phyloP scores from a whole-genome alignment of 106 monocot genomes.

The Narthecium ossifragum region DNA sequence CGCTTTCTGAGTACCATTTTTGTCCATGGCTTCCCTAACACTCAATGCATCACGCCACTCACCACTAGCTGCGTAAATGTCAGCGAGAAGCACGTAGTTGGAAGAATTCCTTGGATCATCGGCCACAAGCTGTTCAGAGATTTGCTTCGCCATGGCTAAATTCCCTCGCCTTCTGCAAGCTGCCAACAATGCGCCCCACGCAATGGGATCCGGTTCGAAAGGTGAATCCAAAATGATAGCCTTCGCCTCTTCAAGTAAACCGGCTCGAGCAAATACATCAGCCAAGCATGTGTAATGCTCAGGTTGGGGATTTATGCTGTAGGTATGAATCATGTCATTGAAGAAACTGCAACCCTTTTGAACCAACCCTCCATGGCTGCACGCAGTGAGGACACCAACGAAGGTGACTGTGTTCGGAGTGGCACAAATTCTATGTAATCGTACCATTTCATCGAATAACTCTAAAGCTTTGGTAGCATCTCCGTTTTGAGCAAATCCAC shows the following conservation, averaged over 20 bases:
- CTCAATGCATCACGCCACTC: constrained; percentile 19
- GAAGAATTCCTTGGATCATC: constrained; percentile 11
- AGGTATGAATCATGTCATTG: constrained; percentile 14
- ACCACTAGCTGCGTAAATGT: constrained; percentile 2
- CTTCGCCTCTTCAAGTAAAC: constrained; percentile 20
- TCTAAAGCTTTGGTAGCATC: constrained; percentile 11
- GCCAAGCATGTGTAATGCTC: constrained; percentile 30
- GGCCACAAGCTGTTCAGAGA: not conserved
- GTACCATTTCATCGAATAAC: constrained; percentile 23
- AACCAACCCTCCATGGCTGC: constrained; percentile 25
- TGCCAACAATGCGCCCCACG: constrained; percentile 12
- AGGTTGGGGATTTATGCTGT: constrained; percentile 16
- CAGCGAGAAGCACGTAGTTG: constrained; percentile 19
- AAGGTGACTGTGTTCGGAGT: constrained; percentile 18
- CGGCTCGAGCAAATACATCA: constrained; percentile 16
- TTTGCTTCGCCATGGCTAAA: constrained; percentile 9
- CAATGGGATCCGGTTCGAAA: constrained; percentile 12
- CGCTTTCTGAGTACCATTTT: constrained; percentile 9
- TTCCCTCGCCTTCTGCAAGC: constrained; percentile 20
- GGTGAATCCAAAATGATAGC: constrained; percentile 8
- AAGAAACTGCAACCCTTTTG: constrained; percentile 13
- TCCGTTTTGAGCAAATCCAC: constrained; percentile 30
- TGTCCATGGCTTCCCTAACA: constrained; percentile 10
- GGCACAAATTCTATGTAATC: not conserved
- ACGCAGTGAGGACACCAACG: constrained; percentile 18